Evolutionary conservation across 176 grass and related monocot genomes (phyloP).

Genomic region (Eleusine coracana): DNA sequence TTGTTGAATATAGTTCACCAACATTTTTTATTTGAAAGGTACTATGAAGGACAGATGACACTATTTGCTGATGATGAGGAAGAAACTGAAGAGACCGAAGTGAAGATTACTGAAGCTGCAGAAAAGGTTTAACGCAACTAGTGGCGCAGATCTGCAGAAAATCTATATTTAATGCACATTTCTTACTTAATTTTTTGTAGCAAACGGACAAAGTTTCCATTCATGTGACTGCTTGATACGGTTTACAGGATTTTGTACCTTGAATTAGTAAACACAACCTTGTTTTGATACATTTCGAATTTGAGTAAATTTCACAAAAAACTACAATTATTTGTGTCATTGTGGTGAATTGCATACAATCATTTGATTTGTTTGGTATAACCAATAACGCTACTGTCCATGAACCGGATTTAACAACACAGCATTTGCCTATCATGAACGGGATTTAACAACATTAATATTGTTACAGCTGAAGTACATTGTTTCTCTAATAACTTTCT

Average conservation of each 20-base stretch:
- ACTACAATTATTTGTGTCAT: too few relatives aligned
- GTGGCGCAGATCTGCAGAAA: not conserved
- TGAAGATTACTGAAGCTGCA: slow-evolving; percentile 81
- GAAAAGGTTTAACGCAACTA: slow-evolving; percentile 63
- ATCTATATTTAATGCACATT: slow-evolving; percentile 25
- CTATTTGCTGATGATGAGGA: slow-evolving; percentile 58
- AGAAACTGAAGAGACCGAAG: slow-evolving; percentile 60
- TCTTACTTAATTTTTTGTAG: not conserved
- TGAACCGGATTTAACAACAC: not conserved
- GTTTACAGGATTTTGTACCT: not conserved
- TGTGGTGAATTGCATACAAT: not conserved
- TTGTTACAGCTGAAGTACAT: not conserved
- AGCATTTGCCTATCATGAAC: not conserved
- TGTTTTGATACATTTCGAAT: not conserved
- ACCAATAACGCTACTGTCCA: not conserved
- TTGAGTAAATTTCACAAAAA: not conserved
- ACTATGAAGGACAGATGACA: slow-evolving; percentile 75
- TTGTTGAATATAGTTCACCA: not conserved
- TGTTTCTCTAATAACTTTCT: slow-evolving; percentile 11
- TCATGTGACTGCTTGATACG: not conserved
- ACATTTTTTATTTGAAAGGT: slow-evolving; percentile 45
- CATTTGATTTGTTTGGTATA: slow-evolving; percentile 3
- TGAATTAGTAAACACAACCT: not conserved
- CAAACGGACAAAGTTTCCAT: not conserved
- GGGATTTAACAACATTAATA: slow-evolving; percentile 11